Conservation (phyloP, 768 basidiomycete genomes). For the Calocera viscosa region DNA sequence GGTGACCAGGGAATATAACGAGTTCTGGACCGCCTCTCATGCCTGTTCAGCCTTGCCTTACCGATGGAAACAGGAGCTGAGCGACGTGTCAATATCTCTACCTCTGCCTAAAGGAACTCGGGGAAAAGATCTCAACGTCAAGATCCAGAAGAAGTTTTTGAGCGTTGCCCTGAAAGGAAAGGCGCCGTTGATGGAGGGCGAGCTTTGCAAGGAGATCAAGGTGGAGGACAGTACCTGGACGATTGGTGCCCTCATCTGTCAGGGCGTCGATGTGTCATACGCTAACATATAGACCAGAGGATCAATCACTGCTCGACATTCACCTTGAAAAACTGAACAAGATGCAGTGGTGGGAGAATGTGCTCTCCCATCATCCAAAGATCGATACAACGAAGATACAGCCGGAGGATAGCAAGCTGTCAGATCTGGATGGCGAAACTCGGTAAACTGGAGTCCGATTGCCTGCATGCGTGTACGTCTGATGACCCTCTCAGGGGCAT, state of each 20-base stretch:
- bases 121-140: constrained; percentile 57
- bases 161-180: constrained; percentile 74
- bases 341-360: constrained; percentile 95
- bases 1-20: constrained; percentile 37
- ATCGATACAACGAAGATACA: constrained; percentile 93
- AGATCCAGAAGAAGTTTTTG: constrained; percentile 70
- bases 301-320: constrained; percentile 55
- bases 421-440: constrained; percentile 92
- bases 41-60: constrained; percentile 65
- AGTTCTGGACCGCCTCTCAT: background rate
- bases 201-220: constrained; percentile 86
- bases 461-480: background rate
- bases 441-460: constrained; percentile 35
- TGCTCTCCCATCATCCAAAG: constrained; percentile 88
- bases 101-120: constrained; percentile 82
- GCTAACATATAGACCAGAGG: constrained; percentile 41
- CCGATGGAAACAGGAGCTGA: constrained; percentile 79
- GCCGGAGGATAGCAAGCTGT: constrained; percentile 88
- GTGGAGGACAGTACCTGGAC: constrained; percentile 97
- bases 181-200: constrained; percentile 76
- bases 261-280: constrained; percentile 12
- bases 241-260: constrained; percentile 44
- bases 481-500: constrained; percentile 50
- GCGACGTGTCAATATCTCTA: constrained; percentile 69
- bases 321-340: constrained; percentile 81